Percentiles rank a stretch among this genome's conserved stretches.
These are phyloP conservation scores for Psilocybe cyanescens DNA, from an alignment of 768 basidiomycete genomes.

Conservation along the genomic window DNA sequence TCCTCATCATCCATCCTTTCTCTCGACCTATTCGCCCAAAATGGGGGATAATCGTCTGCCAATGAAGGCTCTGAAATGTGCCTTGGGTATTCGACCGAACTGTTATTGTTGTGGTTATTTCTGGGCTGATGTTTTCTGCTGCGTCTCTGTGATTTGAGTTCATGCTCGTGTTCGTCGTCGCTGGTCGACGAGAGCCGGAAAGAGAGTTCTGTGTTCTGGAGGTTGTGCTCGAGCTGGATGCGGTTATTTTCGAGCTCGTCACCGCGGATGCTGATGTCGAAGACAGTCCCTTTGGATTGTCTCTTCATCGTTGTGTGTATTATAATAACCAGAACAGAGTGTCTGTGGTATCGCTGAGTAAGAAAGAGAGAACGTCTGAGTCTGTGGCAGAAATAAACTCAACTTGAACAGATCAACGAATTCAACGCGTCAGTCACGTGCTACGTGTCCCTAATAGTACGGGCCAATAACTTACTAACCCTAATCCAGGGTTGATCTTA, in stretches of 20 bases:
- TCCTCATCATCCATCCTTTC: conserved; percentile 62
- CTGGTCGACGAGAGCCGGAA: conserved; percentile 62
- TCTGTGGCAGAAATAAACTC: conserved; percentile 3
- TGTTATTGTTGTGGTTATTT: conserved; percentile 29
- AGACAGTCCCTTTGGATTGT: conserved; percentile 35
- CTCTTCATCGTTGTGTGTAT: conserved; percentile 34
- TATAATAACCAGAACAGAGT: no score
- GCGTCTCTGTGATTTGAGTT: conserved; percentile 1
- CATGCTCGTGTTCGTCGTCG: conserved; percentile 29
- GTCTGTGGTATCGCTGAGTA: conserved; percentile 29
- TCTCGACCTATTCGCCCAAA: conserved; percentile 50
- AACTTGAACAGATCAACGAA: conserved; percentile 22
- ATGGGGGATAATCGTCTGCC: conserved; percentile 61
- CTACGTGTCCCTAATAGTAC: background rate
- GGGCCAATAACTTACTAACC: background rate
- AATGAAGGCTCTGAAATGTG: conserved; percentile 67
- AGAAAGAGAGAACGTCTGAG: background rate
- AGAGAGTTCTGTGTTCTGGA: conserved; percentile 74
- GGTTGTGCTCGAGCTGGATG: conserved; percentile 78
- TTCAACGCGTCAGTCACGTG: conserved; percentile 34
- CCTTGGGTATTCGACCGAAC: conserved; percentile 72
- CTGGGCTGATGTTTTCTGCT: conserved; percentile 17
- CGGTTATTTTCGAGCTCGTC: conserved; percentile 79
- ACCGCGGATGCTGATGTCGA: conserved; percentile 57
- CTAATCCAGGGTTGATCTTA: background rate